Evolutionary conservation across 352 stramenopile species (phyloP).

Genomic region (Blastocystis sp.): DNA sequence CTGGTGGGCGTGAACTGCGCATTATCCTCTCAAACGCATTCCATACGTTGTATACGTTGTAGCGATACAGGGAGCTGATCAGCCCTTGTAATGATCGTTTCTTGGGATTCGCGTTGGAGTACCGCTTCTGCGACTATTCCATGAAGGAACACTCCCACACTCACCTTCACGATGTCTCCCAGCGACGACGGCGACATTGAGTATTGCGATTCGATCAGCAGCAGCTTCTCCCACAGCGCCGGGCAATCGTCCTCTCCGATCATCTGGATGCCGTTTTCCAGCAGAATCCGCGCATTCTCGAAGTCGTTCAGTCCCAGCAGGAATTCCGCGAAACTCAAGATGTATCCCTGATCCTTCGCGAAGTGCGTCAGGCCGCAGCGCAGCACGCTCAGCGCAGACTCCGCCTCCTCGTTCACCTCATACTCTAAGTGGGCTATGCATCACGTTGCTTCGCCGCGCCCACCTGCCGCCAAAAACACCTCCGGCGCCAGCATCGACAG

Average conservation of each 20-base stretch:
- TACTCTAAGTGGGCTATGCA: slow-evolving; percentile 14
- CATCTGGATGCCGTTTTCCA: slow-evolving; percentile 33
- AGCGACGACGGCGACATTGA: slow-evolving; percentile 9
- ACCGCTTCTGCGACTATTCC: not conserved
- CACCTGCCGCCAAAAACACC: slow-evolving; percentile 42
- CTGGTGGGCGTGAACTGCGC: slow-evolving; percentile 16
- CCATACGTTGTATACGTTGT: slow-evolving; percentile 1
- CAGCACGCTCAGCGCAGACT: slow-evolving; percentile 12
- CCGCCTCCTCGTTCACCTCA: slow-evolving; percentile 40
- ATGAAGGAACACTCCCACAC: not conserved
- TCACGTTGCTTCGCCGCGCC: not conserved
- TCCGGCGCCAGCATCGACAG: not conserved
- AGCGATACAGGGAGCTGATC: slow-evolving; percentile 28
- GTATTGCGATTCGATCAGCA: not conserved
- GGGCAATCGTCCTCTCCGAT: not conserved
- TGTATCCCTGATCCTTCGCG: not conserved
- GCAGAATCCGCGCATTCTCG: slow-evolving; percentile 28
- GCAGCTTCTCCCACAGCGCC: slow-evolving; percentile 43
- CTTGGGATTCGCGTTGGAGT: slow-evolving; percentile 1
- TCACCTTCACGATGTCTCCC: not conserved
- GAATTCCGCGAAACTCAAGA: slow-evolving; percentile 15
- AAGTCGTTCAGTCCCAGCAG: slow-evolving; percentile 17
- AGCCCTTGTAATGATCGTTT: slow-evolving; percentile 14
- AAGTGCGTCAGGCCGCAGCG: not conserved
- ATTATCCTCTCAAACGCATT: not conserved